These are phyloP conservation scores for Ophiocordyceps camponoti-saundersi DNA, from an alignment of 2,329 filamentous ascomycete species.

Conservation along the genomic window DNA sequence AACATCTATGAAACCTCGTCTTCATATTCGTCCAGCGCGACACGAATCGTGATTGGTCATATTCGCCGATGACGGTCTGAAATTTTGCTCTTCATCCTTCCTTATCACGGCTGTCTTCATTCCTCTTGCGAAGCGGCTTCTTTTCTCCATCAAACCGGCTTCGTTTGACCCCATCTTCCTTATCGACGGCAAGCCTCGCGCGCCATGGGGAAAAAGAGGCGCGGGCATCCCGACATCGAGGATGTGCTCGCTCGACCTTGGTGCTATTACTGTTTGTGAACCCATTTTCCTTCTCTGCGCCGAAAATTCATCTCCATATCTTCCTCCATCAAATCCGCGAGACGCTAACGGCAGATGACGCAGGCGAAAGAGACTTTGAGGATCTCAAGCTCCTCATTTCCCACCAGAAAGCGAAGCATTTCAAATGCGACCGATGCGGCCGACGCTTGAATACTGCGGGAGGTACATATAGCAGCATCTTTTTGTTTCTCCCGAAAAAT, in stretches of 20 bases:
- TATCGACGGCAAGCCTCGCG: not conserved
- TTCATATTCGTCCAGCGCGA: too few relatives aligned
- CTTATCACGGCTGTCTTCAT: too few relatives aligned
- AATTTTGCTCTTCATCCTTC: too few relatives aligned
- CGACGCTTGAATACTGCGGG: constrained; percentile 85
- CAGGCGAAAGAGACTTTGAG: constrained; percentile 87
- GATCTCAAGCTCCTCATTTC: constrained; percentile 92
- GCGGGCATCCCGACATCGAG: constrained; percentile 70
- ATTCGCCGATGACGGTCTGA: too few relatives aligned
- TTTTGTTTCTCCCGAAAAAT: not conserved
- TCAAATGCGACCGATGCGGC: constrained; percentile 86
- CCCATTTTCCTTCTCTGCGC: not conserved
- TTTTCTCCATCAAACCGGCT: too few relatives aligned
- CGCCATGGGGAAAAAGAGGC: constrained; percentile 76
- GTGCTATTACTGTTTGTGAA: constrained; percentile 79
- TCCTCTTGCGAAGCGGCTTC: too few relatives aligned
- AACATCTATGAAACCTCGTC: too few relatives aligned
- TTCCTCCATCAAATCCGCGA: too few relatives aligned
- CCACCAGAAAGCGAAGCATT: constrained; percentile 98
- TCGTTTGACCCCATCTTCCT: not conserved
- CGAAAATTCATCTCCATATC: not conserved
- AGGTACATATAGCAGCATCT: constrained; percentile 33
- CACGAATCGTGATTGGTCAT: too few relatives aligned
- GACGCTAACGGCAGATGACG: not conserved
- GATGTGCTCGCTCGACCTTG: constrained; percentile 76